Evolutionary conservation across 192 early-diverging fungal genomes (phyloP).

Genomic region (Coemansia erecta): DNA sequence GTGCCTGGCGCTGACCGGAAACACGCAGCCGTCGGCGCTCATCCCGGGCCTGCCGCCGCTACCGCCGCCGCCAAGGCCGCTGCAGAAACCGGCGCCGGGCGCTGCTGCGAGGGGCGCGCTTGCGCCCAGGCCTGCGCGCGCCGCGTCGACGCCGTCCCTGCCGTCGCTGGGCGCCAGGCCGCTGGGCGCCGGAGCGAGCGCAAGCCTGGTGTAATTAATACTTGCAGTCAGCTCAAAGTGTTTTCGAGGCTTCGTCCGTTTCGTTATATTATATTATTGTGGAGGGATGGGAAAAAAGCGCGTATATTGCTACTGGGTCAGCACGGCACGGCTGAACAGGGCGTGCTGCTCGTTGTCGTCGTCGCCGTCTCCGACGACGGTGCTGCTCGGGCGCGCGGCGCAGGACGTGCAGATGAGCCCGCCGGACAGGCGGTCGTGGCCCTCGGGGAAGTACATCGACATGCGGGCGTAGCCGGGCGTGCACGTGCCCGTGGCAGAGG

Average conservation of each 20-base stretch:
- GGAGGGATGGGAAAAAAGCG: not conserved
- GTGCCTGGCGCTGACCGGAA: conserved; percentile 23
- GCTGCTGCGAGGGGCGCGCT: not conserved
- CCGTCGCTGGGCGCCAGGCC: conserved; percentile 28
- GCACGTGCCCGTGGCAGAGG: not conserved
- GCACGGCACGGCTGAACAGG: too few relatives aligned
- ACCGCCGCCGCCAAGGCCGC: not conserved
- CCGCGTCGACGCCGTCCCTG: conserved; percentile 33
- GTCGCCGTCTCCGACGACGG: not conserved
- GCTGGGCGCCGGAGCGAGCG: conserved; percentile 3
- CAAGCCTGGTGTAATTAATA: too few relatives aligned
- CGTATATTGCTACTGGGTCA: too few relatives aligned
- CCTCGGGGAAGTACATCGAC: conserved; percentile 45
- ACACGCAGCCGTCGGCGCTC: conserved; percentile 16
- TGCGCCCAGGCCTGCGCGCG: conserved; percentile 17
- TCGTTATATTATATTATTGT: not conserved
- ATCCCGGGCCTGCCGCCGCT: conserved; percentile 20
- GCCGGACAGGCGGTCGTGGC: conserved; percentile 19
- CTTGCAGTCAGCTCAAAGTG: too few relatives aligned
- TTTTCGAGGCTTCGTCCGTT: too few relatives aligned
- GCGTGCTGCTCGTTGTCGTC: not conserved
- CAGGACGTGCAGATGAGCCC: conserved; percentile 36
- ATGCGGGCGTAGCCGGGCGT: conserved; percentile 25
- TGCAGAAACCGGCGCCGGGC: too few relatives aligned
- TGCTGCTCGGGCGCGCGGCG: conserved; percentile 9